Evolutionary conservation across 768 basidiomycete species (phyloP).

Genomic region (Gelatoporia subvermispora): DNA sequence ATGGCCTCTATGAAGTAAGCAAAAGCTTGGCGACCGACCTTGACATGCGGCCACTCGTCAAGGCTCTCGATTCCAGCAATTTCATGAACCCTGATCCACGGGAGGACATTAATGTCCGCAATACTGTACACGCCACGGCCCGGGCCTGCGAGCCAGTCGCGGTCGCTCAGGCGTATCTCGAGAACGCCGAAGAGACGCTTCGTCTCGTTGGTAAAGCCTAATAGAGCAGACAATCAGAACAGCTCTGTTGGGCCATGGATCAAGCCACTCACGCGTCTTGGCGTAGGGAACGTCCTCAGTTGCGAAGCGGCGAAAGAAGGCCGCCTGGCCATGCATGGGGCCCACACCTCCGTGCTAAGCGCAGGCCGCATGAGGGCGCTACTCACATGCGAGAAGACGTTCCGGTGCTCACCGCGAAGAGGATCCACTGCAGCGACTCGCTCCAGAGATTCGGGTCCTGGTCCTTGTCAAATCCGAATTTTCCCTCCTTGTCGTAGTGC

Average conservation of each 20-base stretch:
- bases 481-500: constrained; percentile 73
- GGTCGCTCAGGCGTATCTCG: constrained; percentile 62
- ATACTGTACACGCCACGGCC: constrained; percentile 62
- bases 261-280: constrained; percentile 47
- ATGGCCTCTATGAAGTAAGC: not conserved
- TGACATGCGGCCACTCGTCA: constrained; percentile 60
- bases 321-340: constrained; percentile 83
- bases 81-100: constrained; percentile 54
- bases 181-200: constrained; percentile 81
- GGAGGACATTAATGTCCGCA: constrained; percentile 65
- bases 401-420: constrained; percentile 56
- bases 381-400: not conserved
- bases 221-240: not conserved
- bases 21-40: constrained; percentile 29
- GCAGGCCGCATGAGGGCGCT: not conserved
- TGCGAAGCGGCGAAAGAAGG: constrained; percentile 64
- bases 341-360: constrained; percentile 72
- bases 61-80: constrained; percentile 50
- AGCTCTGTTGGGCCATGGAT: not conserved
- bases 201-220: constrained; percentile 78
- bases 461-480: constrained; percentile 58
- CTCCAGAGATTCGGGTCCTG: constrained; percentile 56
- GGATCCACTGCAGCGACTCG: constrained; percentile 81
- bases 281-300: constrained; percentile 67
- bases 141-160: constrained; percentile 79